Evolutionary conservation across 495 filamentous ascomycete genomes (phyloP).

Genomic region (Xylaria sp.): DNA sequence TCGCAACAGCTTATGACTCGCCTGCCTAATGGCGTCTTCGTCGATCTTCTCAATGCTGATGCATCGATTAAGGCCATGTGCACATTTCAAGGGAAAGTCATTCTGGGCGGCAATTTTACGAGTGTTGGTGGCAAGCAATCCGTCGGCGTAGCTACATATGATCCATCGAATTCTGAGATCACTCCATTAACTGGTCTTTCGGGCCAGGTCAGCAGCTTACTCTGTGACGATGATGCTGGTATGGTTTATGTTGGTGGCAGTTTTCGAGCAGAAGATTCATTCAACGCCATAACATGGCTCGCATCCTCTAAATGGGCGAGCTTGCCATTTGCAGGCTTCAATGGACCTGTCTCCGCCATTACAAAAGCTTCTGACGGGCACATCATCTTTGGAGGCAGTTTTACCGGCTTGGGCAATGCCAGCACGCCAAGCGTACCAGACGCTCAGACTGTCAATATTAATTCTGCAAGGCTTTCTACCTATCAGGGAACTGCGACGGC

Average conservation of each 20-base stretch:
- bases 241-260: slow-evolving; percentile 91
- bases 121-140: slow-evolving; percentile 79
- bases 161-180: slow-evolving; percentile 70
- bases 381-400: slow-evolving; percentile 91
- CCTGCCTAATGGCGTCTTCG: slow-evolving; percentile 86
- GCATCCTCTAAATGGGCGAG: slow-evolving; percentile 78
- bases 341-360: slow-evolving; percentile 90
- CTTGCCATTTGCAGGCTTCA: slow-evolving; percentile 91
- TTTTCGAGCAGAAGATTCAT: slow-evolving; percentile 78
- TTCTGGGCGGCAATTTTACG: slow-evolving; percentile 93
- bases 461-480: slow-evolving; percentile 73
- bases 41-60: slow-evolving; percentile 75
- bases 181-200: slow-evolving; percentile 77
- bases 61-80: slow-evolving; percentile 88
- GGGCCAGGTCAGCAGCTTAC: slow-evolving; percentile 78
- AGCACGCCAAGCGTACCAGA: slow-evolving; percentile 64
- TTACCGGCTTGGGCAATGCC: slow-evolving; percentile 87
- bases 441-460: slow-evolving; percentile 83
- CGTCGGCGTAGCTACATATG: slow-evolving; percentile 79
- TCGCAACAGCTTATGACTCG: slow-evolving; percentile 80
- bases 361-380: slow-evolving; percentile 77
- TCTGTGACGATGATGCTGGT: slow-evolving; percentile 83
- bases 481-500: slow-evolving; percentile 62
- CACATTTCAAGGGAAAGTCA: slow-evolving; percentile 78
- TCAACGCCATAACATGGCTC: slow-evolving; percentile 89